Conservation (phyloP, 2,329 filamentous ascomycete species). For the Zasmidium citrigriseum region DNA sequence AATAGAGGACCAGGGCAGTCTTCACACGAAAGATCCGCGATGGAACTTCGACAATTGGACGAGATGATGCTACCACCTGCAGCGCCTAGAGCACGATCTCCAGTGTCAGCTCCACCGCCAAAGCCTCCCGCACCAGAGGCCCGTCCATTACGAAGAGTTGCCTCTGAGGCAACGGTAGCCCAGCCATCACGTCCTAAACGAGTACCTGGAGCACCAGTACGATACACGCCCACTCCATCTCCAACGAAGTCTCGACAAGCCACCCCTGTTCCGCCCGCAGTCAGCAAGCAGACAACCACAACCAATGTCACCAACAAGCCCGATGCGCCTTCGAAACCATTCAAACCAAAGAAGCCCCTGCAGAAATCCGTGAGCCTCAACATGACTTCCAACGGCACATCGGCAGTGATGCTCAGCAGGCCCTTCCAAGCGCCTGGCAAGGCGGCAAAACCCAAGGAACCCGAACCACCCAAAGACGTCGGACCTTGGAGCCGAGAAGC, state of each 20-base stretch:
- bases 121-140: neutral
- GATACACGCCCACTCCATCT: slow-evolving; percentile 29
- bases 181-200: slow-evolving; percentile 16
- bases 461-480: slow-evolving; percentile 46
- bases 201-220: slow-evolving; percentile 30
- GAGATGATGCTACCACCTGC: slow-evolving; percentile 20
- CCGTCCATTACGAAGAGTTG: slow-evolving; percentile 18
- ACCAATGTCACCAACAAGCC: neutral
- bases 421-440: slow-evolving; percentile 32
- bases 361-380: slow-evolving; percentile 30
- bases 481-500: slow-evolving; percentile 72
- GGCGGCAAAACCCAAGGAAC: slow-evolving; percentile 7
- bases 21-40: slow-evolving; percentile 13
- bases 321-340: neutral
- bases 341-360: slow-evolving; percentile 18
- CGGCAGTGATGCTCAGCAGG: slow-evolving; percentile 30
- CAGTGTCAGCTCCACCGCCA: neutral
- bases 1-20: slow-evolving; percentile 9
- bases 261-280: slow-evolving; percentile 6
- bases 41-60: slow-evolving; percentile 22
- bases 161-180: slow-evolving; percentile 18
- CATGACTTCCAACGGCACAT: slow-evolving; percentile 25
- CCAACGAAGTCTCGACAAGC: slow-evolving; percentile 21
- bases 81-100: slow-evolving; percentile 4
- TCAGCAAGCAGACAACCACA: neutral